Evolutionary conservation across 495 filamentous ascomycete species (phyloP).

Genomic region (Viridothelium virens): DNA sequence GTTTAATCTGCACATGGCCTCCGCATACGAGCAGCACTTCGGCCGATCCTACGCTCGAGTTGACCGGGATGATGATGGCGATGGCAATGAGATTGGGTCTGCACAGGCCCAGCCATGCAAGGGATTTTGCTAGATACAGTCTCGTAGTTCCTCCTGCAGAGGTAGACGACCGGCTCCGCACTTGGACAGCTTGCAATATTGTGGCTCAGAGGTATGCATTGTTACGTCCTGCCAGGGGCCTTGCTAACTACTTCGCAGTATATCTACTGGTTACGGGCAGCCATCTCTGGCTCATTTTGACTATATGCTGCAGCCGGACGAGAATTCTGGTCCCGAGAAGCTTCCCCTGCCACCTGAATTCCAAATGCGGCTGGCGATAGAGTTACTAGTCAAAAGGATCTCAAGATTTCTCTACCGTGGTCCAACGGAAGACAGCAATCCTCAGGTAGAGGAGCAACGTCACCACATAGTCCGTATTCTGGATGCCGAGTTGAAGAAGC

Average conservation of each 20-base stretch:
- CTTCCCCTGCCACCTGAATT: constrained; percentile 62
- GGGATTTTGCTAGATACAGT: constrained; percentile 79
- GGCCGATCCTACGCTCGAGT: constrained; percentile 81
- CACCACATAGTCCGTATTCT: constrained; percentile 56
- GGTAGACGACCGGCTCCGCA: constrained; percentile 73
- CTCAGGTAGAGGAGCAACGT: constrained; percentile 62
- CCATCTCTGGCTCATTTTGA: constrained; percentile 84
- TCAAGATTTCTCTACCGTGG: constrained; percentile 79
- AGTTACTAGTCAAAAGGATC: constrained; percentile 78
- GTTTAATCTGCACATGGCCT: constrained; percentile 84
- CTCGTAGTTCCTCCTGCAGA: constrained; percentile 80
- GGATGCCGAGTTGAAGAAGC: constrained; percentile 45
- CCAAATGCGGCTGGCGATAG: constrained; percentile 63
- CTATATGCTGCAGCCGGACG: constrained; percentile 39
- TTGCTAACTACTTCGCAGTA: constrained; percentile 41
- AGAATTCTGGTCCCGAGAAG: constrained; percentile 49
- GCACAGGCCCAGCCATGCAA: constrained; percentile 79
- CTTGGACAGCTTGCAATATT: constrained; percentile 89
- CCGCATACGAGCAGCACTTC: constrained; percentile 80
- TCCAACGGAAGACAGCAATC: constrained; percentile 62
- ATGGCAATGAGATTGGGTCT: constrained; percentile 84
- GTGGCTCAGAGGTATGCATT: constrained; percentile 64
- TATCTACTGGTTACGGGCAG: constrained; percentile 85
- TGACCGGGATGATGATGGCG: constrained; percentile 87
- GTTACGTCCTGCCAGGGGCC: constrained; percentile 3